A percentile compares a stretch with the other conserved stretches of the same genome.
phyloP scores from a whole-genome alignment of 495 filamentous ascomycete species.

The Penicillium argentinense region DNA sequence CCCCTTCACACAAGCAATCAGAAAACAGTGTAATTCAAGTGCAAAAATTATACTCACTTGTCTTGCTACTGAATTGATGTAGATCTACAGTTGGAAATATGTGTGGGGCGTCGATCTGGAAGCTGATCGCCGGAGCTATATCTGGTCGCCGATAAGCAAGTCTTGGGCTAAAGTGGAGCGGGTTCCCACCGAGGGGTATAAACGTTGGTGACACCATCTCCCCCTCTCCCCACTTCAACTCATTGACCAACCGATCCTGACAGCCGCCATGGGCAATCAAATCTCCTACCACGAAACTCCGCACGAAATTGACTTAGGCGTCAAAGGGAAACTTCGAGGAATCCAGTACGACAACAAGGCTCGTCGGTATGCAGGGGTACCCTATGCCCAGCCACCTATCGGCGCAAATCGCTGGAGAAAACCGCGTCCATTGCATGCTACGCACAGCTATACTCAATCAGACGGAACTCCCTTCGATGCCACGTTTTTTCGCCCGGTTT shows the following conservation, averaged over 20 bases:
- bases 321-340: constrained; percentile 16
- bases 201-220: not conserved
- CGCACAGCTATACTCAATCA: constrained; percentile 25
- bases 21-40: too few species aligned
- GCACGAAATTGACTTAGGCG: constrained; percentile 2
- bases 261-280: constrained; percentile 12
- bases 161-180: not conserved
- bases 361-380: constrained; percentile 40
- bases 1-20: too few species aligned
- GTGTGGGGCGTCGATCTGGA: too few species aligned
- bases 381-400: constrained; percentile 45
- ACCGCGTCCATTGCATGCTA: constrained; percentile 39
- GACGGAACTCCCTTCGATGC: constrained; percentile 36
- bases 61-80: too few species aligned
- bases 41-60: too few species aligned
- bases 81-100: too few species aligned
- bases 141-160: not conserved
- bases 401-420: constrained; percentile 42
- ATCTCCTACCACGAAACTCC: constrained; percentile 10
- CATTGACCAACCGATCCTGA: not conserved
- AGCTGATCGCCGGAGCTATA: constrained; percentile 1
- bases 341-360: constrained; percentile 26
- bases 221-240: not conserved
- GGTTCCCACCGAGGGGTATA: not conserved
- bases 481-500: constrained; percentile 40